Conservation (phyloP, 2,329 filamentous ascomycete species). For the Pestalotiopsis sp. region DNA sequence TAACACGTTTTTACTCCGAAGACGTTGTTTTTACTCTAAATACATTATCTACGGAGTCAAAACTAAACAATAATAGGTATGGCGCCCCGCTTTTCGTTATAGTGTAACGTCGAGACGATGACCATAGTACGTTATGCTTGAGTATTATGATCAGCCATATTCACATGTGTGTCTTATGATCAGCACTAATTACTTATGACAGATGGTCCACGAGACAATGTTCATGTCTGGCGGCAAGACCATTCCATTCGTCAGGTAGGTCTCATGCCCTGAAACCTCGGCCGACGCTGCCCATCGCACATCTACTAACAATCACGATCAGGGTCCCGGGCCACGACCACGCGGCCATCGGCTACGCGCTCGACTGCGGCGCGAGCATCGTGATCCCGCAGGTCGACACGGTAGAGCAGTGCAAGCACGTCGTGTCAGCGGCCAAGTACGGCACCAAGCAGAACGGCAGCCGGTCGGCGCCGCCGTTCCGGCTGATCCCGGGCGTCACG, state of each 20-base stretch:
- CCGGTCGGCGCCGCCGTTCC: conserved; percentile 48
- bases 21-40: no score
- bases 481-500: conserved; percentile 41
- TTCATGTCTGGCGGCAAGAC: conserved; percentile 48
- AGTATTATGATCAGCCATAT: neutral
- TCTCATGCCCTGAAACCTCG: neutral
- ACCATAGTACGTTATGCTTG: conserved; percentile 13
- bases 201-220: conserved; percentile 49
- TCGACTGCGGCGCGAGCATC: conserved; percentile 52
- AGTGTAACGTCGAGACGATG: conserved; percentile 51
- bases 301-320: neutral
- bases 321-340: conserved; percentile 49
- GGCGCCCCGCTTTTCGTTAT: no score
- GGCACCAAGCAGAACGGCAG: conserved; percentile 41
- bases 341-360: conserved; percentile 46
- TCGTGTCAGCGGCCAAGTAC: conserved; percentile 46
- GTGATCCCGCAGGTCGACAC: conserved; percentile 51
- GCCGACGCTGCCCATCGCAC: neutral
- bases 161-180: neutral
- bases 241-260: conserved; percentile 46
- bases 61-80: no score
- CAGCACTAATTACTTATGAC: neutral
- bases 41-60: no score
- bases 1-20: no score
- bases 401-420: conserved; percentile 46